Base-by-base conservation (phyloP, 108 stramenopile species). In the Tribonema minus region DNA sequence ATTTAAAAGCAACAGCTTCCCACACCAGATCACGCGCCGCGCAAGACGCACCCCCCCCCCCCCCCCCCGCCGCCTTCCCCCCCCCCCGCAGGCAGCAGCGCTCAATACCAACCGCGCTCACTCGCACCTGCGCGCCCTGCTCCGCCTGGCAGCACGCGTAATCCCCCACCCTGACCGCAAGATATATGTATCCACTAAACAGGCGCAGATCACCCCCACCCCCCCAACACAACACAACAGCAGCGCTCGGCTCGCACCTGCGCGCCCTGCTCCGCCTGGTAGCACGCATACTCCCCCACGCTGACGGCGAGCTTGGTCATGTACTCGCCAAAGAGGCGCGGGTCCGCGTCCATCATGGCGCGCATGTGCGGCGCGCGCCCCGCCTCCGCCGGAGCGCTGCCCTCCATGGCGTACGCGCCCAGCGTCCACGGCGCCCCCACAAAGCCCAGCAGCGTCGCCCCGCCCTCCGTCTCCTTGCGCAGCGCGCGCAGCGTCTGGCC, bases 391-490 rank as follows among this genome's bases (percentile, higher is more conserved):
- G n/a, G n/a, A n/a, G n/a, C n/a, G n/a, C n/a, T n/a, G 26, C 95
- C 95, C 86, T 99, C 96, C 31, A 95, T 91, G 58, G 92, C 92
- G 84, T 99, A 99, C 31, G 96, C 91, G 20, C 93, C 92, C 39
- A 99, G 82, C 0, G 98, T 99, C 77, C 95, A 99, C 2, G 98
- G 98, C 36, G 95, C 92, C 3, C 98, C 98, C 37, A 97, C 92
- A 82, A 99, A 99, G 30, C 98, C 98, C 78, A 99, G 92, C 29
- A 99, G 83, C 15, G 96, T 89, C 0, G 94, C 92, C 74, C 95
- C 91, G 33, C 91, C 91, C 39, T 78, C 77, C 12, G 77, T 78
- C 61, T 78, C 77, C 61, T 25, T 15, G 27, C 68, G 28, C n/a
- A 78, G 29, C 2, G 59, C 41, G 67, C 68, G 65, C 66, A 96